These are phyloP conservation scores for Cytospora schulzeri DNA, from an alignment of 2,329 filamentous ascomycete genomes.

Conservation along the genomic window DNA sequence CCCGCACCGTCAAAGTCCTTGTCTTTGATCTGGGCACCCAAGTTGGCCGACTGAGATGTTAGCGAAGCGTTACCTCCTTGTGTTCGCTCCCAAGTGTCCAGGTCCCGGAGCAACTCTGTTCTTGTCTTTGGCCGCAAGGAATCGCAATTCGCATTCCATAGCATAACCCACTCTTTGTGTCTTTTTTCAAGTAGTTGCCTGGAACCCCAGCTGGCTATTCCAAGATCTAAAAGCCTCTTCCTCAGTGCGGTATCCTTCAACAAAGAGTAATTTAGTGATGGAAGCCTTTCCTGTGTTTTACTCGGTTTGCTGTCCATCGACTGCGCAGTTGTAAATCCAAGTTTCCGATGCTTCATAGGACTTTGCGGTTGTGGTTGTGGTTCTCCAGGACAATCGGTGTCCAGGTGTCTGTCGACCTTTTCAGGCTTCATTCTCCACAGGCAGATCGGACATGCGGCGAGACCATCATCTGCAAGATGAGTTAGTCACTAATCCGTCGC, in stretches of 20 bases:
- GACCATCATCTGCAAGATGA: constrained; percentile 62
- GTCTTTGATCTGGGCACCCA: constrained; percentile 65
- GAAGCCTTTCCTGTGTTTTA: constrained; percentile 64
- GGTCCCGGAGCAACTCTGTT: constrained; percentile 71
- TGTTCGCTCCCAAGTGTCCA: constrained; percentile 85
- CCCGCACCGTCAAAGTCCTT: constrained; percentile 85
- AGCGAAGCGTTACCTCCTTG: constrained; percentile 64
- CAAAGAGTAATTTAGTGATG: constrained; percentile 82
- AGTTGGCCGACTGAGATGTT: constrained; percentile 40
- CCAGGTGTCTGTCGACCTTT: constrained; percentile 78
- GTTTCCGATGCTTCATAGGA: constrained; percentile 32
- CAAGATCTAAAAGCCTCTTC: constrained; percentile 80
- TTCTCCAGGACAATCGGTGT: constrained; percentile 55
- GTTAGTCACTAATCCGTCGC: background rate
- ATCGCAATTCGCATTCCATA: constrained; percentile 98
- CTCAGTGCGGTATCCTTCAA: constrained; percentile 77
- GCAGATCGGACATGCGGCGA: constrained; percentile 85
- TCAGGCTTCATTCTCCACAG: constrained; percentile 75
- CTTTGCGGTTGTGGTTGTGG: constrained; percentile 37
- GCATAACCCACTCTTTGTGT: constrained; percentile 89
- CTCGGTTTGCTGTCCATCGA: constrained; percentile 30
- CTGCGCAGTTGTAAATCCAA: constrained; percentile 4
- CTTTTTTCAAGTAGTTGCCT: constrained; percentile 73
- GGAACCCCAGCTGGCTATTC: constrained; percentile 71
- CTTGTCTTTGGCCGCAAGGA: constrained; percentile 72